These are phyloP conservation scores for Tetrapisispora taiwanensis DNA, from an alignment of 805 yeast genomes.

Conservation along the genomic window DNA sequence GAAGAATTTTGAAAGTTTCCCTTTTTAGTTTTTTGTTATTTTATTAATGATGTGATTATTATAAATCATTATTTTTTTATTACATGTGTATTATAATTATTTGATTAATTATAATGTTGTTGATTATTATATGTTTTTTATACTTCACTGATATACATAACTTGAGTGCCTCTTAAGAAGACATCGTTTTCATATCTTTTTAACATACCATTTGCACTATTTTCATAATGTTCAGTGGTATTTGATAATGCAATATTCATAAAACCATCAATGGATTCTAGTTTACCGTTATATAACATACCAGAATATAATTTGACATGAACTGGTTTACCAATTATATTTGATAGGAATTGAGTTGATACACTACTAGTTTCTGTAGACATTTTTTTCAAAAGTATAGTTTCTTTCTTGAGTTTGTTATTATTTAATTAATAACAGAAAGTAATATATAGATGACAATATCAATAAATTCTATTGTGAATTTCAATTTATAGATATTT, in stretches of 20 bases:
- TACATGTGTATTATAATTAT: too few relatives aligned
- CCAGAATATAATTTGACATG: conserved; percentile 81
- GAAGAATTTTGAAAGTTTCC: background rate
- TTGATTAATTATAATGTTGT: too few relatives aligned
- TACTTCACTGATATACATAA: conserved; percentile 29
- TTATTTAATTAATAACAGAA: too few relatives aligned
- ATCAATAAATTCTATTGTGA: too few relatives aligned
- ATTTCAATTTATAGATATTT: too few relatives aligned
- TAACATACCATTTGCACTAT: conserved; percentile 22
- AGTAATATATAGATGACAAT: too few relatives aligned
- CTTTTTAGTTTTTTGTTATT: background rate
- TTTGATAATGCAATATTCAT: conserved; percentile 87
- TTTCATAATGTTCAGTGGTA: conserved; percentile 48
- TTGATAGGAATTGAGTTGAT: conserved; percentile 71
- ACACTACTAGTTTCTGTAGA: conserved; percentile 23
- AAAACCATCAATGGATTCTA: conserved; percentile 90
- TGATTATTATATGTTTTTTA: conserved; percentile 4
- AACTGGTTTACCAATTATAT: conserved; percentile 70
- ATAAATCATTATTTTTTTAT: too few relatives aligned
- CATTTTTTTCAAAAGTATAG: too few relatives aligned
- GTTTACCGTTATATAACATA: conserved; percentile 63
- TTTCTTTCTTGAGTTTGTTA: too few relatives aligned
- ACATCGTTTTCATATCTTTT: conserved; percentile 27
- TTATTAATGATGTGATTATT: background rate
- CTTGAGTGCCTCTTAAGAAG: conserved; percentile 30